A percentile compares a stretch with the other conserved stretches of the same genome.
Evolutionary conservation across 2,329 filamentous ascomycete species (phyloP).

Genomic region (Cladosporium colombiae): DNA sequence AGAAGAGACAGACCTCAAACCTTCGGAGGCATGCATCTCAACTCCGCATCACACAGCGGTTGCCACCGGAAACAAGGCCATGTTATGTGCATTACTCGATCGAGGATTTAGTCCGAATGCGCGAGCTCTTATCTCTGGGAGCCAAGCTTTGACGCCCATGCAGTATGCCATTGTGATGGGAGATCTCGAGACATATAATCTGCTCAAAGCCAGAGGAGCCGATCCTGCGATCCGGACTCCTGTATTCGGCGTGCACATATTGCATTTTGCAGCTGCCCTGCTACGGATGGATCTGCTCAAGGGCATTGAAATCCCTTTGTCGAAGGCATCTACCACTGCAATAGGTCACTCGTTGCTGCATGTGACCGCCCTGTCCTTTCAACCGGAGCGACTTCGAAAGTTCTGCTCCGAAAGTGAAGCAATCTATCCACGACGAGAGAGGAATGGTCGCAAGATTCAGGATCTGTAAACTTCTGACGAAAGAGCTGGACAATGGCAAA

Average conservation of each 20-base stretch:
- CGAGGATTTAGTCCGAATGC: constrained; percentile 11
- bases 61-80: neutral
- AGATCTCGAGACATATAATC: neutral
- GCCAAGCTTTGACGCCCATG: constrained; percentile 16
- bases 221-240: neutral
- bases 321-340: neutral
- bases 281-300: constrained; percentile 9
- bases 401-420: too few relatives aligned
- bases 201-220: neutral
- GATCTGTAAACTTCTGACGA: too few relatives aligned
- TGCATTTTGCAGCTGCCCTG: constrained; percentile 16
- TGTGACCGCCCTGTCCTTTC: neutral
- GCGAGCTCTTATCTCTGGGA: constrained; percentile 11
- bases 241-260: constrained; percentile 10
- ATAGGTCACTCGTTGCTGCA: neutral
- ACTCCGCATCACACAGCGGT: constrained; percentile 18
- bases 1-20: neutral
- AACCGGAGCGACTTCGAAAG: neutral
- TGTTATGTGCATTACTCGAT: constrained; percentile 10
- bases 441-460: too few relatives aligned
- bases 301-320: neutral
- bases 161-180: constrained; percentile 15
- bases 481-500: too few relatives aligned
- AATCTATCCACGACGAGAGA: too few relatives aligned
- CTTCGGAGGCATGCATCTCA: constrained; percentile 14